Base-by-base conservation (phyloP, 208 protist species). In the Borovskyia barvae region DNA sequence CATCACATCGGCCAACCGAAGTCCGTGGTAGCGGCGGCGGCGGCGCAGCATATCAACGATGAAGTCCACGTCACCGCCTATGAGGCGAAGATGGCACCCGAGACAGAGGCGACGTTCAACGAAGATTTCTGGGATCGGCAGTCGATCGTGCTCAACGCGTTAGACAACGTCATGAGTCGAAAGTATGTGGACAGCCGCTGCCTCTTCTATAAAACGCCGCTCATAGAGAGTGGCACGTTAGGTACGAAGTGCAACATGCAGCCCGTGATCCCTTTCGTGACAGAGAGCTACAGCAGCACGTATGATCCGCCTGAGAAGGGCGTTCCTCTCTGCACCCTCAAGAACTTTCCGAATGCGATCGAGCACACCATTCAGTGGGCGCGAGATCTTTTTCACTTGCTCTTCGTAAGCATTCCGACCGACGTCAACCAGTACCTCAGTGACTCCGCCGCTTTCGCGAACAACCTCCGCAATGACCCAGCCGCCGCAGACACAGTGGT, bases 291-390 rank as follows among this genome's bases (percentile, higher is more conserved):
- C 87, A 85, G 90, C 49, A 94, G 85, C 20, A 98, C 89, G 40
- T 80, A 86, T 55, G 98, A 99, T 76, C 98, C 98, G 20, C 97
- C 98, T 24, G 98, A 99, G 78, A 98, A 99, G 74, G 82, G 84
- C 7, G 99, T 99, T 66, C 98, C 99, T 24, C 87, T 99, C n/a
- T 99, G 99, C 82, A 99, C 98, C 14, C 79, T 99, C 17, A 99
- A 99, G 76, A 99, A 99, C 80, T 99, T 99, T 84, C 99, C 99
- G n/a, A 97, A 99, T 77, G 75, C 85, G 24, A 99, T 99, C 78
- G 97, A 99, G 77, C 98, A 99, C 79, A 98, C 95, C 7, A 98
- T 99, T 63, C 97, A 98, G 83, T 98, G 92, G 93, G 90, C 94
- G 25, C 76, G 94, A 33, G 91, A 97, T 50, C 74, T 90, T 39